A percentile compares a stretch with the other conserved stretches of the same genome.
phyloP scores from a whole-genome alignment of 208 protist genomes.

The Acanthamoeba culbertsoni region DNA sequence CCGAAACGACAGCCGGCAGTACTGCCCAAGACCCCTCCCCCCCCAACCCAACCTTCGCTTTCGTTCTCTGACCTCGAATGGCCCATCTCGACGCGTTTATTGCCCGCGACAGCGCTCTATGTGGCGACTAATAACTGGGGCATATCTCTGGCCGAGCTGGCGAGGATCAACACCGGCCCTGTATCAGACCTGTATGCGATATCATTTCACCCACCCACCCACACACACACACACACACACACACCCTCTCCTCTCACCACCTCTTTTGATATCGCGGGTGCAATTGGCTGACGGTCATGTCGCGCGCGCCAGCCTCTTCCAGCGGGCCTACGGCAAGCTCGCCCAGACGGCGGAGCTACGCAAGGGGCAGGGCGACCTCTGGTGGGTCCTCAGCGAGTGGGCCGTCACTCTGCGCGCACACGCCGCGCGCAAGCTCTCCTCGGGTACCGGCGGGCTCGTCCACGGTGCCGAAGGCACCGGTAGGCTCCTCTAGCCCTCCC shows the following conservation, averaged over 20 bases:
- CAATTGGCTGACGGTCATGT: neutral
- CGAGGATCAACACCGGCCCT: neutral
- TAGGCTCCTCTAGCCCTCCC: no score
- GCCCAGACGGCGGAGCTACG: neutral
- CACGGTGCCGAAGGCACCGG: neutral
- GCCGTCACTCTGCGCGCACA: constrained; percentile 41
- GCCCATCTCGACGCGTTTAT: neutral
- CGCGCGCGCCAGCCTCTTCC: neutral
- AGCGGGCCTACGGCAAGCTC: constrained; percentile 29
- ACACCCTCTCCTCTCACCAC: neutral
- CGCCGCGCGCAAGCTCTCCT: constrained; percentile 11
- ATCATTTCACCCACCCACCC: neutral
- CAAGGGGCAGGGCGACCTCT: neutral
- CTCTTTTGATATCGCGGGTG: neutral
- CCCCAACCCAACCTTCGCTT: neutral
- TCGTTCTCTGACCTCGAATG: neutral
- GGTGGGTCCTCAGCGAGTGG: constrained; percentile 58
- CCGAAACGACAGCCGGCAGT: neutral
- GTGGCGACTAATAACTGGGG: constrained; percentile 46
- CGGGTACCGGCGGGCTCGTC: neutral
- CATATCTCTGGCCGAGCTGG: constrained; percentile 22
- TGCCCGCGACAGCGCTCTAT: neutral
- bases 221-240: neutral
- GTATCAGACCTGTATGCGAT: neutral
- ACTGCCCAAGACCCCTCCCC: neutral